These are phyloP conservation scores for Jackrogersella multiformis DNA, from an alignment of 495 filamentous ascomycete genomes.

Conservation along the genomic window DNA sequence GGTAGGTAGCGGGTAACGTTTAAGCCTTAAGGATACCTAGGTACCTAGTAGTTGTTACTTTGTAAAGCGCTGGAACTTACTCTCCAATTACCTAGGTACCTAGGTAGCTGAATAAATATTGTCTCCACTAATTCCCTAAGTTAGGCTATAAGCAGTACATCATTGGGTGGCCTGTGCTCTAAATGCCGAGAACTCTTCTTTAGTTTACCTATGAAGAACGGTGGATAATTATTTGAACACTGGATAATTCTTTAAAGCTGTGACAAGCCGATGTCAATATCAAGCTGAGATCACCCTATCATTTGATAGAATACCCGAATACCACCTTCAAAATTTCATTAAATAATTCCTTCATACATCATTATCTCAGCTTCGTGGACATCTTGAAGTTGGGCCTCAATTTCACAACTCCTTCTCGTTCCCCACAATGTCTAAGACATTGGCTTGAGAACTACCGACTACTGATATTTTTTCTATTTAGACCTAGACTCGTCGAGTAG, in stretches of 20 bases:
- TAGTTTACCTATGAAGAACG: no score
- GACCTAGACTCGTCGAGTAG: background rate
- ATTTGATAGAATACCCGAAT: conserved; percentile 4
- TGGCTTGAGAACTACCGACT: conserved; percentile 1
- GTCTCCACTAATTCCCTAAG: conserved; percentile 30
- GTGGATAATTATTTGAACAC: no score
- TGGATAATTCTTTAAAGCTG: background rate
- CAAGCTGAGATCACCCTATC: background rate
- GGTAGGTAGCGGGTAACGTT: background rate
- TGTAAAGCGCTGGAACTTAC: background rate
- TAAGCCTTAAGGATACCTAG: no score
- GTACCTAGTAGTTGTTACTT: no score
- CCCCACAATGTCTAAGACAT: conserved; percentile 8
- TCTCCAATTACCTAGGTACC: background rate
- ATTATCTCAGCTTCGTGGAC: background rate
- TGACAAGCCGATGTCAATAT: background rate
- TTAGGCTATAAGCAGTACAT: conserved; percentile 21
- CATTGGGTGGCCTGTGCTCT: conserved; percentile 34
- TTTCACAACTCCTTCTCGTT: conserved; percentile 3
- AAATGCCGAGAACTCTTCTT: background rate
- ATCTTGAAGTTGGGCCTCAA: conserved; percentile 6
- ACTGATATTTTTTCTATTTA: conserved; percentile 17
- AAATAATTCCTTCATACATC: background rate
- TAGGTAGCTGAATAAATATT: no score
- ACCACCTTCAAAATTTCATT: background rate